phyloP scores from a whole-genome alignment of 768 basidiomycete genomes.

The Coprinopsis sp. region DNA sequence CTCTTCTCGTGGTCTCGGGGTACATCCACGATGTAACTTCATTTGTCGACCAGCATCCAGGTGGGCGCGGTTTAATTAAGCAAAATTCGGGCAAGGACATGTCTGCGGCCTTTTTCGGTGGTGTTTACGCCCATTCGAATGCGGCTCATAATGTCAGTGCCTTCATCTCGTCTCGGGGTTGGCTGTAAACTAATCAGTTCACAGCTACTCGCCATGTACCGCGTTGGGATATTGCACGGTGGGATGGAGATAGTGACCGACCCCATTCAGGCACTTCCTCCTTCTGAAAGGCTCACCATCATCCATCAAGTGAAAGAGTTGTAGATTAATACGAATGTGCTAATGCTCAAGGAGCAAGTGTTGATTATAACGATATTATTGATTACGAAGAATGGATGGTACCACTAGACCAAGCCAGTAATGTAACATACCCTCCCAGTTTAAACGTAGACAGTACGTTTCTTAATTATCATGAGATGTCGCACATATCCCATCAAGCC shows the following conservation, averaged over 20 bases:
- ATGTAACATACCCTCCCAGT: neutral
- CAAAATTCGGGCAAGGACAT: slow-evolving; percentile 73
- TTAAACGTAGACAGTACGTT: neutral
- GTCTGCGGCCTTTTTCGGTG: slow-evolving; percentile 83
- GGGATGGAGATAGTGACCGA: slow-evolving; percentile 19
- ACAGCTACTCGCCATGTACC: slow-evolving; percentile 58
- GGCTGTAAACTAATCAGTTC: neutral
- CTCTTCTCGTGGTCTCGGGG: slow-evolving; percentile 72
- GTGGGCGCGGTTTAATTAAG: slow-evolving; percentile 58
- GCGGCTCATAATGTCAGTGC: slow-evolving; percentile 70
- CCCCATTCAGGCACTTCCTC: slow-evolving; percentile 4
- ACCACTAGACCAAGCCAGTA: neutral
- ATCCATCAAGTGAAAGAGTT: slow-evolving; percentile 1
- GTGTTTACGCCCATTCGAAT: slow-evolving; percentile 77
- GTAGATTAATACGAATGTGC: neutral
- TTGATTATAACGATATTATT: neutral
- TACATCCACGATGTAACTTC: slow-evolving; percentile 82
- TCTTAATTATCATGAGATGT: neutral
- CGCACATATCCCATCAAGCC: neutral
- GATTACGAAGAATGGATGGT: neutral
- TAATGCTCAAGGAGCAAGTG: neutral
- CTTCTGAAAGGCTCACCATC: slow-evolving; percentile 14
- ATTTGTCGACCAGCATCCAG: slow-evolving; percentile 77
- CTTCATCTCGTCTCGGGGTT: neutral
- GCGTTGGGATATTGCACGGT: slow-evolving; percentile 24